These are phyloP conservation scores for Solanum acaule DNA, from an alignment of 257 asterid genomes.

Conservation along the genomic window DNA sequence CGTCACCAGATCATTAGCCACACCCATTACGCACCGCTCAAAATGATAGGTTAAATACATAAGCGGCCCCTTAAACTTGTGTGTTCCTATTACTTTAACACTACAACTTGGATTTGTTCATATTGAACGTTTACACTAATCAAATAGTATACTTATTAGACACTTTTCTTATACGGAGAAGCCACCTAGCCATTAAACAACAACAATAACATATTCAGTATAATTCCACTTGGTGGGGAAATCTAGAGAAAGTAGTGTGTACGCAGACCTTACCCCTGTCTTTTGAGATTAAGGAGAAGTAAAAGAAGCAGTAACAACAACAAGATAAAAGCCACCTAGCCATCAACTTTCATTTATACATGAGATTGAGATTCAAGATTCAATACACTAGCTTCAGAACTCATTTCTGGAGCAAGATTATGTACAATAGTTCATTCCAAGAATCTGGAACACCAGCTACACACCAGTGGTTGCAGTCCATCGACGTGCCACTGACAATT, in stretches of 20 bases:
- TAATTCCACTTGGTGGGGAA: background rate
- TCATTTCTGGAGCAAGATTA: constrained; percentile 4
- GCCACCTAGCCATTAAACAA: background rate
- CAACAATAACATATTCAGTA: background rate
- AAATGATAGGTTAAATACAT: no score
- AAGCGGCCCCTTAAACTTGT: no score
- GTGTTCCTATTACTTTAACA: background rate
- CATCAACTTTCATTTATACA: background rate
- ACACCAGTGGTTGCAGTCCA: constrained; percentile 29
- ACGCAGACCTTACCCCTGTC: background rate
- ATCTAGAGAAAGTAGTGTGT: no score
- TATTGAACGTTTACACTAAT: background rate
- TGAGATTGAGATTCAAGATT: background rate
- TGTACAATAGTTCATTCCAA: constrained; percentile 56
- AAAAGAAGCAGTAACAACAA: background rate
- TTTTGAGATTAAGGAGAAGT: background rate
- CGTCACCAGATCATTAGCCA: background rate
- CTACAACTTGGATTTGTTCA: background rate
- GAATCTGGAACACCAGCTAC: background rate
- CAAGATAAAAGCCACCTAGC: background rate
- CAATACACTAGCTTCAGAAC: background rate
- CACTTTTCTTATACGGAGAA: background rate
- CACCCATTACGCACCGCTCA: no score
- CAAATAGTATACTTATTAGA: background rate
- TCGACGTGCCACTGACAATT: constrained; percentile 21